Evolutionary conservation across 2,329 filamentous ascomycete species (phyloP), one percentile per base, ranked within the genome.

Genomic region (Clarireedia homoeocarpa): DNA sequence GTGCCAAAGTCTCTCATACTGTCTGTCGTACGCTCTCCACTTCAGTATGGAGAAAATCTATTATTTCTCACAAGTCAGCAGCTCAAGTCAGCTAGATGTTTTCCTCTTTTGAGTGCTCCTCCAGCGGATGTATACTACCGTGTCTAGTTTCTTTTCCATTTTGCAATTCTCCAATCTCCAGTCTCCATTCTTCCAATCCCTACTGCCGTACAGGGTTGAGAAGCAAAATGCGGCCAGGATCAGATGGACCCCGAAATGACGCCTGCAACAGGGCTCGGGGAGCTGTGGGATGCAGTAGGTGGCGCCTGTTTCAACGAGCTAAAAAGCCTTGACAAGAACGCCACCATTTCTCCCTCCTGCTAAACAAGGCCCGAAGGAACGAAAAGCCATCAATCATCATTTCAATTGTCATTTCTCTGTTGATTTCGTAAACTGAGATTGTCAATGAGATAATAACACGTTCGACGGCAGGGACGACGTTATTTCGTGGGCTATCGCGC

Each of bases 71-170:
- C 20, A 20, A 20, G 20, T 20, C 20, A 20, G 20, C 20, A 20
- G 20, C 20, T 20, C 20, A 20, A 20, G 27, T 30, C 27, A 30
- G 20, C 2, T 30, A 30, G 27, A 30, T 7, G 6, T 30, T 30
- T 10, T 30, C 27, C 27, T 30, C 27, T 30, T 30, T 30, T 10
- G 7, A 30, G 27, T 10, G 27, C 27, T 48, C 44, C 23, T 53
- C 48, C 23, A 53, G 38, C 51, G 51, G 51, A 20, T 48, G 23
- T 39, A 48, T 24, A 14, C 44, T 38, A 53, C 42, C 51, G 51
- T 30, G 7, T 30, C 27, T 30, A 27, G 26, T 7, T 27, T 7
- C 26, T 27, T 7, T 27, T 52, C 26, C 36, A 20, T 42, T 42
- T 17, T 40, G 39, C 14, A 40, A 40, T 15, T 40, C 17, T 40